phyloP scores from a whole-genome alignment of 208 protist species.

The Strigomonas culicis region DNA sequence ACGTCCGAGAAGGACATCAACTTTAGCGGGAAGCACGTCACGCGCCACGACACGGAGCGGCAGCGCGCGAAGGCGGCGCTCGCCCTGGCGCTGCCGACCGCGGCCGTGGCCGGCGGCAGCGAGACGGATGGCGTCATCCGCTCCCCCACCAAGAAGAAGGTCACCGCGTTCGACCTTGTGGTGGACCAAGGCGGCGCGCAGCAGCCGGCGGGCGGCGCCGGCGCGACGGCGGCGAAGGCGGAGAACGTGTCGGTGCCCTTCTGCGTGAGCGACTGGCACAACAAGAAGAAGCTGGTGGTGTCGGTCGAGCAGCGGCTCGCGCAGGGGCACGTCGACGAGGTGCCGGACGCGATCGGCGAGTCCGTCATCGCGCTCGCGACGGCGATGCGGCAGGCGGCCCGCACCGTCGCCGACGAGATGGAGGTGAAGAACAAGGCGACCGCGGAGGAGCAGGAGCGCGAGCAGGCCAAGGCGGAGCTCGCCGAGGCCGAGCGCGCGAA shows the following conservation, averaged over 20 bases:
- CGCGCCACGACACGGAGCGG: background rate
- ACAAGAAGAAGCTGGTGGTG: slow-evolving; percentile 78
- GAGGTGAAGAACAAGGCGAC: slow-evolving; percentile 34
- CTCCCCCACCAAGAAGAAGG: slow-evolving; percentile 56
- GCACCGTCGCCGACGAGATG: slow-evolving; percentile 51
- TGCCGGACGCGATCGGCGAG: slow-evolving; percentile 34
- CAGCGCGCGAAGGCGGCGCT: slow-evolving; percentile 15
- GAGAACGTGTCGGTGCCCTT: slow-evolving; percentile 48
- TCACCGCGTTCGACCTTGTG: slow-evolving; percentile 20
- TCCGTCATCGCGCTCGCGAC: slow-evolving; percentile 57
- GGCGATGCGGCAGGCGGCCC: slow-evolving; percentile 54
- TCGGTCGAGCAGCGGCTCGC: slow-evolving; percentile 70
- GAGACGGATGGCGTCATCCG: slow-evolving; percentile 62
- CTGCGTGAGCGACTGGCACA: slow-evolving; percentile 72
- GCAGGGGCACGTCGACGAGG: slow-evolving; percentile 35
- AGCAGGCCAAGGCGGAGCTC: slow-evolving; percentile 58
- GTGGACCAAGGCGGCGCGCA: background rate
- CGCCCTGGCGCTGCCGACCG: slow-evolving; percentile 16
- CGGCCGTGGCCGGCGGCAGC: slow-evolving; percentile 2
- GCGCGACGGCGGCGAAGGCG: background rate
- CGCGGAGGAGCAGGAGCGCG: slow-evolving; percentile 55
- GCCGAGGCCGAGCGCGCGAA: slow-evolving; percentile 55
- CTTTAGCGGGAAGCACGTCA: slow-evolving; percentile 25
- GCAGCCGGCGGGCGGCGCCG: background rate
- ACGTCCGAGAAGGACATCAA: slow-evolving; percentile 15